Conservation (phyloP, 2,329 filamentous ascomycete genomes). For the Fusarium drepaniforme region DNA sequence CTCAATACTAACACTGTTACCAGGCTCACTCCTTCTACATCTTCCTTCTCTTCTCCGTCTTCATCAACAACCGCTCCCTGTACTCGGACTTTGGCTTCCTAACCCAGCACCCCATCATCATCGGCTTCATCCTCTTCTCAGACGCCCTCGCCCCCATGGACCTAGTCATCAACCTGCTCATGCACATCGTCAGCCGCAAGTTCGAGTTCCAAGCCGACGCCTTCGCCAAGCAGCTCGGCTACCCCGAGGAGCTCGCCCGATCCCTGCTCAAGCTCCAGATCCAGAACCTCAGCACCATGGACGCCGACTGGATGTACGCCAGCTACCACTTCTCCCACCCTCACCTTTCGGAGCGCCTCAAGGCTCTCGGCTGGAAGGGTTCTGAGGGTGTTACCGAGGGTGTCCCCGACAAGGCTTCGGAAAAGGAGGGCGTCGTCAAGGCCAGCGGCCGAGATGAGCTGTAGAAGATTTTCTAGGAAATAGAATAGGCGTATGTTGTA, state of each 20-base stretch:
- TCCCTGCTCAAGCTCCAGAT: conserved; percentile 98
- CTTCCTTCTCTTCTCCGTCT: conserved; percentile 95
- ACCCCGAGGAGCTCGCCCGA: conserved; percentile 82
- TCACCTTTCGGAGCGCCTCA: conserved; percentile 92
- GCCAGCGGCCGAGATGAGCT: conserved; percentile 81
- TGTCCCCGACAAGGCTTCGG: conserved; percentile 53
- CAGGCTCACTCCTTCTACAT: conserved; percentile 96
- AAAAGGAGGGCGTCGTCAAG: conserved; percentile 66
- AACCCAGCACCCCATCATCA: conserved; percentile 87
- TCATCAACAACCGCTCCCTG: conserved; percentile 93
- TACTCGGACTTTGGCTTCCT: conserved; percentile 93
- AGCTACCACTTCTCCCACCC: conserved; percentile 99
- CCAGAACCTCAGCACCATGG: conserved; percentile 98
- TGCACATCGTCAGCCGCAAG: conserved; percentile 94
- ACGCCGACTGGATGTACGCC: conserved; percentile 98
- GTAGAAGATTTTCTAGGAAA: conserved; percentile 58
- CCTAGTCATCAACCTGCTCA: conserved; percentile 90
- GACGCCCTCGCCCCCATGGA: conserved; percentile 96
- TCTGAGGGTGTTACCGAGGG: conserved; percentile 58
- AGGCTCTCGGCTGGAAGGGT: conserved; percentile 89
- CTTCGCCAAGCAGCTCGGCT: conserved; percentile 89
- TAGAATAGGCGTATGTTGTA: background rate
- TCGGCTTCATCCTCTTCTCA: conserved; percentile 97
- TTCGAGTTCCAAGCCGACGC: conserved; percentile 97
- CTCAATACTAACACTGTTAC: conserved; percentile 45